A percentile compares a stretch with the other conserved stretches of the same genome.
Evolutionary conservation across 257 asterid species (phyloP).

Genomic region (Ocimum tenuiflorum): DNA sequence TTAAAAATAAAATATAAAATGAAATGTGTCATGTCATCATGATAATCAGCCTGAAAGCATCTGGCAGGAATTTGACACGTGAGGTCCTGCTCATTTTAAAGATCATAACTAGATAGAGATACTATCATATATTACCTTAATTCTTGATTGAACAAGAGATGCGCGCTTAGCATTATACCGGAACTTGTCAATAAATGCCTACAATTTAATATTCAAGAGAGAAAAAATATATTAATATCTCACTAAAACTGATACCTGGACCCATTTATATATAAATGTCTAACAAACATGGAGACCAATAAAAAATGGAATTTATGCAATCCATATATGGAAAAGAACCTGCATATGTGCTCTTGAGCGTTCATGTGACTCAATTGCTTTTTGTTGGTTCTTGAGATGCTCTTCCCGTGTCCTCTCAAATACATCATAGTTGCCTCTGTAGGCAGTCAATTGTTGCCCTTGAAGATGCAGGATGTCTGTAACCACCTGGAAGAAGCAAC

Average conservation of each 20-base stretch:
- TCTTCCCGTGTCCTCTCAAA: conserved; percentile 96
- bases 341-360: conserved; percentile 88
- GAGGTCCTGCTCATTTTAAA: conserved; percentile 10
- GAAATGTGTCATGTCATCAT: not conserved
- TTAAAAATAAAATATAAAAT: not conserved
- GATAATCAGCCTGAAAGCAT: conserved; percentile 10
- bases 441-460: conserved; percentile 61
- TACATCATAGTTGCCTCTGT: conserved; percentile 75
- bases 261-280: not conserved
- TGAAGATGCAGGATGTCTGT: conserved; percentile 92
- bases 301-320: not conserved
- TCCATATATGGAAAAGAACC: conserved; percentile 34
- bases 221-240: conserved; percentile 8
- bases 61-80: not conserved
- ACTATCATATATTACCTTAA: conserved; percentile 53
- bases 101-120: not conserved
- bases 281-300: not conserved
- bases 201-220: conserved; percentile 25
- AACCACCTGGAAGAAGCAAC: conserved; percentile 58
- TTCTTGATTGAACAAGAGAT: conserved; percentile 98
- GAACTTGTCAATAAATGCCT: conserved; percentile 92
- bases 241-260: not conserved
- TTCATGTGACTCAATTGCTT: conserved; percentile 90
- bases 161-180: conserved; percentile 98
- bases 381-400: conserved; percentile 75